A percentile compares a stretch with the other conserved stretches of the same genome.
Evolutionary conservation across 305 asterid genomes (phyloP).

Genomic region (Nicotiana rustica): DNA sequence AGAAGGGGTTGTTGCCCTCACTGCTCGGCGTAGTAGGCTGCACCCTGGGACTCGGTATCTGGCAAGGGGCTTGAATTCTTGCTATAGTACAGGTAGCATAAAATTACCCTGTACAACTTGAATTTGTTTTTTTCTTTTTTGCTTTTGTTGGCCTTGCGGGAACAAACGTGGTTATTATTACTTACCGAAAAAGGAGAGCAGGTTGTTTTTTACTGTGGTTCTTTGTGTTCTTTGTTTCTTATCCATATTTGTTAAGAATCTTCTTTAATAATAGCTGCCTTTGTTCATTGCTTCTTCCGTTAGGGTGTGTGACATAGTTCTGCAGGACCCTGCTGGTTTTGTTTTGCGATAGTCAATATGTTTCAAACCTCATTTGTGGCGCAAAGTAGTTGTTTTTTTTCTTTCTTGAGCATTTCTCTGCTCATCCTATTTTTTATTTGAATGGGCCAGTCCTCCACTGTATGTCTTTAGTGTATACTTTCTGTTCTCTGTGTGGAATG

Average conservation of each 20-base stretch:
- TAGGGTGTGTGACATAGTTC: constrained; percentile 21
- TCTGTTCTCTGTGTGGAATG: constrained; percentile 16
- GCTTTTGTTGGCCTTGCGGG: constrained; percentile 34
- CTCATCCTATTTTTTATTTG: constrained; percentile 11
- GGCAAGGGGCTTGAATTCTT: constrained; percentile 96
- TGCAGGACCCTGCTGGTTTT: constrained; percentile 16
- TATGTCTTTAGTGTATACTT: constrained; percentile 2
- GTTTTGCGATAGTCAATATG: not conserved
- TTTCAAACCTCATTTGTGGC: not conserved
- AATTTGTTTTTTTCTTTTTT: constrained; percentile 31
- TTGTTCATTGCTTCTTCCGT: constrained; percentile 26
- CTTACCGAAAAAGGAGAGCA: constrained; percentile 10
- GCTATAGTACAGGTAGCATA: constrained; percentile 84
- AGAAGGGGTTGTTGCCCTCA: constrained; percentile 93
- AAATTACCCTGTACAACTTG: constrained; percentile 29
- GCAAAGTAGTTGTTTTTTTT: constrained; percentile 26
- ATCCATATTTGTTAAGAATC: constrained; percentile 28
- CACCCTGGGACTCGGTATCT: constrained; percentile 99
- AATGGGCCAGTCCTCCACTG: not conserved
- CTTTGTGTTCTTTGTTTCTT: constrained; percentile 12
- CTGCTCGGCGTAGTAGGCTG: constrained; percentile 95
- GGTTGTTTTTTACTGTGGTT: constrained; percentile 17
- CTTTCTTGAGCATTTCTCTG: constrained; percentile 17
- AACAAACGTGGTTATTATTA: constrained; percentile 26
- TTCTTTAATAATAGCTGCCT: not conserved